A percentile compares a stretch with the other conserved stretches of the same genome.
phyloP scores from a whole-genome alignment of 2,329 filamentous ascomycete genomes.

The Zymoseptoria tritici region DNA sequence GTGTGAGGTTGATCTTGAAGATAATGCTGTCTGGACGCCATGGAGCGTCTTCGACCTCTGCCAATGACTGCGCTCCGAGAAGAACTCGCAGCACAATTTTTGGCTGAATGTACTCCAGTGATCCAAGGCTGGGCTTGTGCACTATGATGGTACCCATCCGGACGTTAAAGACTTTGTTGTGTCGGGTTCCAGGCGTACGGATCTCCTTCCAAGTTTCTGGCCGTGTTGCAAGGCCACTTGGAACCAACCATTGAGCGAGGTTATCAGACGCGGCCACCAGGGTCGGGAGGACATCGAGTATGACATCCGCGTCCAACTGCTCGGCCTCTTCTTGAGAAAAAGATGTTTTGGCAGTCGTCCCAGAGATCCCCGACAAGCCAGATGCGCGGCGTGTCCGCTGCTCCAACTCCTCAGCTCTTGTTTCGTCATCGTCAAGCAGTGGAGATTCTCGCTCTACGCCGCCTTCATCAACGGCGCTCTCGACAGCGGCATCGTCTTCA shows the following conservation, averaged over 20 bases:
- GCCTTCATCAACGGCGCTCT: slow-evolving; percentile 16
- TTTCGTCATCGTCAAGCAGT: not conserved
- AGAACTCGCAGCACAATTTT: slow-evolving; percentile 34
- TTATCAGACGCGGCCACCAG: slow-evolving; percentile 26
- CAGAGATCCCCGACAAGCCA: slow-evolving; percentile 36
- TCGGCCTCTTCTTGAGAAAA: slow-evolving; percentile 39
- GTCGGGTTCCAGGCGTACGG: slow-evolving; percentile 30
- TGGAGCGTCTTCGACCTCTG: slow-evolving; percentile 21
- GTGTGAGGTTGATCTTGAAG: slow-evolving; percentile 38
- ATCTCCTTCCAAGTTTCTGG: slow-evolving; percentile 26
- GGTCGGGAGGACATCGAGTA: slow-evolving; percentile 35
- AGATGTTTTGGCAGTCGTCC: slow-evolving; percentile 41
- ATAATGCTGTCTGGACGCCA: slow-evolving; percentile 37
- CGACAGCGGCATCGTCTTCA: slow-evolving; percentile 2
- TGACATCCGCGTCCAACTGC: slow-evolving; percentile 35
- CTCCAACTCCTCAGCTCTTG: not conserved
- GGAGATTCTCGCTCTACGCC: not conserved
- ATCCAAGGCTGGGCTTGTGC: slow-evolving; percentile 33
- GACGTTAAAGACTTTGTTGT: slow-evolving; percentile 32
- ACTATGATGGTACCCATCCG: slow-evolving; percentile 29
- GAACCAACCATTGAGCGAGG: slow-evolving; percentile 24
- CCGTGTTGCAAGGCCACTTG: slow-evolving; percentile 18
- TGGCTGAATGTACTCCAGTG: slow-evolving; percentile 36
- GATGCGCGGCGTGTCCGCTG: slow-evolving; percentile 6
- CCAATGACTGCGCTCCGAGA: slow-evolving; percentile 20